Percentiles rank a stretch among this genome's conserved stretches.
phyloP scores from a whole-genome alignment of 495 filamentous ascomycete genomes.

The Xylaria curta region DNA sequence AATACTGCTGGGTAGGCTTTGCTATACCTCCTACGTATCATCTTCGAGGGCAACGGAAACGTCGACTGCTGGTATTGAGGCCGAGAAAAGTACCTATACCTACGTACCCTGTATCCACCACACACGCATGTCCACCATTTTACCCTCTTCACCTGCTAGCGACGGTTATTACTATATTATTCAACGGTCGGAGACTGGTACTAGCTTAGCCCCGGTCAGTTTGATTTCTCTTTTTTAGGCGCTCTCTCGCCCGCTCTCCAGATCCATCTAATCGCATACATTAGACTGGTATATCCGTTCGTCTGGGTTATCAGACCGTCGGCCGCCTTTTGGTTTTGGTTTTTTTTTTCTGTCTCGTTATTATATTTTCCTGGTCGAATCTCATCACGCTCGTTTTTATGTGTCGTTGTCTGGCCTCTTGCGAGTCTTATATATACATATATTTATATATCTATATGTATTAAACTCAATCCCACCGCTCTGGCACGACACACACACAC shows the following conservation, averaged over 20 bases:
- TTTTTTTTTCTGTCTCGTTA: background rate
- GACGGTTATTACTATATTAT: slow-evolving; percentile 25
- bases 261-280: slow-evolving; percentile 12
- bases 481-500: background rate
- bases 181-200: slow-evolving; percentile 18
- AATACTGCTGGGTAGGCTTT: background rate
- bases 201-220: slow-evolving; percentile 12
- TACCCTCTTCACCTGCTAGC: slow-evolving; percentile 15
- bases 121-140: slow-evolving; percentile 20
- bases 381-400: slow-evolving; percentile 4
- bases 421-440: background rate
- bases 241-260: slow-evolving; percentile 15
- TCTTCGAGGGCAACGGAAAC: background rate
- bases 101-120: slow-evolving; percentile 17
- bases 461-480: slow-evolving; percentile 8
- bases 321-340: background rate
- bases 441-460: slow-evolving; percentile 5
- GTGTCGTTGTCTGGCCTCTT: background rate
- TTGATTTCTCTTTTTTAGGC: slow-evolving; percentile 13
- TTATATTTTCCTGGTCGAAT: background rate
- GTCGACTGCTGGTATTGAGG: slow-evolving; percentile 2
- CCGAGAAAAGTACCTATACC: slow-evolving; percentile 7
- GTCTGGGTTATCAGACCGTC: slow-evolving; percentile 12
- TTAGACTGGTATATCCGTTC: slow-evolving; percentile 6
- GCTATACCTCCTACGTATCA: slow-evolving; percentile 17